Evolutionary conservation across 164 flowering plant genomes (phyloP), one percentile per base, ranked within the genome.

Genomic region (Annona cherimola): DNA sequence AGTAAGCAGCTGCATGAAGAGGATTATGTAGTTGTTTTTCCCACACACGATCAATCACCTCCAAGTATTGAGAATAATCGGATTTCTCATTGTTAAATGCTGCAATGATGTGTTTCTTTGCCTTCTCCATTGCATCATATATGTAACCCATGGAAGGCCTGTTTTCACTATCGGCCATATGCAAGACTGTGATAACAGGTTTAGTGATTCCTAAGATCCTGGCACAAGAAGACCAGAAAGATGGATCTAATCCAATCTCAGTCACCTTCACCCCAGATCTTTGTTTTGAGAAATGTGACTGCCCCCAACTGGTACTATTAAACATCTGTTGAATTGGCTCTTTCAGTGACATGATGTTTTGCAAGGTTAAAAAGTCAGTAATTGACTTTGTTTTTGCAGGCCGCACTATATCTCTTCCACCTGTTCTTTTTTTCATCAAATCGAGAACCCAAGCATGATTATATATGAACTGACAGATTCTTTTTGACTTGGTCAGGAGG

Each of bases 71-170:
- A 1, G 55, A 20, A 66, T 71, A 83, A 9, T 77, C 75, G 42
- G 74, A 63, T 73, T 80, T 85, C 62, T 75, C 74, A 26, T 77
- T 70, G 67, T 72, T 67, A 63, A 80, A 75, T 55, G 79, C 74
- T 39, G 11, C n/a, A 9, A 50, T 73, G 45, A 87, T 80, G 16
- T 60, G 59, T 63, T 72, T 69, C 73, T 80, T 85, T 18, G 84
- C 88, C 61, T 75, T 81, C 9, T 81, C 82, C 79, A 87, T 77
- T 8, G 85, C 86, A 41, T 81, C 81, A 73, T 83, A 87, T 26
- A 85, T 66, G 72, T 77, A 85, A 19, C 85, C 90, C 66, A 84
- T 75, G 6, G 82, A 74, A 35, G 87, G 85, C 71, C 78, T 78
- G 55, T 82, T 79, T 46, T 82, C 84, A 76, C 81, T 62, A 62